Conservation (phyloP, 495 filamentous ascomycete genomes). For the Penicillium taxi region DNA sequence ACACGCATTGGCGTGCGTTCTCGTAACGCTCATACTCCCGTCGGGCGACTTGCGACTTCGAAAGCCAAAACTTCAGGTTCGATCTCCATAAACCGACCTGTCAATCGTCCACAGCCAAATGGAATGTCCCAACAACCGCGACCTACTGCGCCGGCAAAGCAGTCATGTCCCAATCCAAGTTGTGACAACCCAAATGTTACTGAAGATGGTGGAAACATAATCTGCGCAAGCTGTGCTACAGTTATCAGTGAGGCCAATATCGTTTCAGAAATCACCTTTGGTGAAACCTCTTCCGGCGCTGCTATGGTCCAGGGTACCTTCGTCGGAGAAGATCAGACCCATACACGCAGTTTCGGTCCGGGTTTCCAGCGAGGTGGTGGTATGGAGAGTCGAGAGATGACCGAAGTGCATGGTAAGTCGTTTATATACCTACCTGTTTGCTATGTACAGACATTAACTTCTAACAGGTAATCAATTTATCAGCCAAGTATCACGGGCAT, state of each 20-base stretch:
- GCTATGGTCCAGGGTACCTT: constrained; percentile 86
- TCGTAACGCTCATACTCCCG: constrained; percentile 27
- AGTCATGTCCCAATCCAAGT: constrained; percentile 40
- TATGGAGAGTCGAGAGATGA: constrained; percentile 60
- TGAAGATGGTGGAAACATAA: constrained; percentile 47
- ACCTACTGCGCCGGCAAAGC: constrained; percentile 35
- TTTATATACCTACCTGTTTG: not conserved
- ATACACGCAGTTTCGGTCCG: constrained; percentile 53
- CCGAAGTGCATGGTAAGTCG: constrained; percentile 49
- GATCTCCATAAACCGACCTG: constrained; percentile 35
- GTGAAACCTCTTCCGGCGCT: constrained; percentile 72
- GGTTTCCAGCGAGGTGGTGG: constrained; percentile 49
- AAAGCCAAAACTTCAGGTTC: constrained; percentile 27
- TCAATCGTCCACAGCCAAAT: constrained; percentile 32
- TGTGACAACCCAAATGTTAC: constrained; percentile 43
- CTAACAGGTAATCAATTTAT: constrained; percentile 39
- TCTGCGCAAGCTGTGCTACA: constrained; percentile 77
- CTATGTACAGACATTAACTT: not conserved
- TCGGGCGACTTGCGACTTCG: constrained; percentile 38
- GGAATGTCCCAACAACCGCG: constrained; percentile 27
- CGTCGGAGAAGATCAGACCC: constrained; percentile 71
- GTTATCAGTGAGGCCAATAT: constrained; percentile 77
- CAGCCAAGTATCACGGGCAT: constrained; percentile 38
- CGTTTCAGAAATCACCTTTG: constrained; percentile 83
- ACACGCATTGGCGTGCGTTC: constrained; percentile 29